phyloP scores from a whole-genome alignment of 2,329 filamentous ascomycete species.

The Fusarium xyrophilum region DNA sequence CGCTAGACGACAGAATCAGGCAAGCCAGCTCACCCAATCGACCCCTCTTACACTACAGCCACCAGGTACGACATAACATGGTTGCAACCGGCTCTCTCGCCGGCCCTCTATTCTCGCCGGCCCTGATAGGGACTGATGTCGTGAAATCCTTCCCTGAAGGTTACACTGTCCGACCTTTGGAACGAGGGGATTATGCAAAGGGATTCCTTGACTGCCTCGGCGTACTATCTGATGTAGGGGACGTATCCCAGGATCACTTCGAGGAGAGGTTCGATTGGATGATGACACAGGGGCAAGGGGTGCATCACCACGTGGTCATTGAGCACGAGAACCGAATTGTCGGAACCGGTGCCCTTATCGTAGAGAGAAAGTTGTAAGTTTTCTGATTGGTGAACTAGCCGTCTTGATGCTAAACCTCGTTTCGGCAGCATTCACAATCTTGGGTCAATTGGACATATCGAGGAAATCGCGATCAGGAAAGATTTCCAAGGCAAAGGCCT shows the following conservation, averaged over 20 bases:
- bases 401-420: neutral
- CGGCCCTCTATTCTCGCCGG: neutral
- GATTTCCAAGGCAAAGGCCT: neutral
- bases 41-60: neutral
- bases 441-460: neutral
- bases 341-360: neutral
- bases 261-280: neutral
- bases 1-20: neutral
- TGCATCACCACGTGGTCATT: neutral
- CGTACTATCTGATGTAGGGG: neutral
- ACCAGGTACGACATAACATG: neutral
- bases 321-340: neutral
- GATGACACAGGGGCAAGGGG: neutral
- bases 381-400: accelerated
- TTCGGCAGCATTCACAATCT: neutral
- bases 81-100: neutral
- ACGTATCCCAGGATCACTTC: neutral
- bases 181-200: neutral
- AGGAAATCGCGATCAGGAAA: neutral
- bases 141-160: neutral
- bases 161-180: neutral
- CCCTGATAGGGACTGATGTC: neutral
- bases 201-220: neutral
- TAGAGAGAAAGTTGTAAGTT: neutral
- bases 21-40: neutral